Base-by-base conservation (phyloP, 2,329 filamentous ascomycete species). In the Sporothrix globosa region DNA sequence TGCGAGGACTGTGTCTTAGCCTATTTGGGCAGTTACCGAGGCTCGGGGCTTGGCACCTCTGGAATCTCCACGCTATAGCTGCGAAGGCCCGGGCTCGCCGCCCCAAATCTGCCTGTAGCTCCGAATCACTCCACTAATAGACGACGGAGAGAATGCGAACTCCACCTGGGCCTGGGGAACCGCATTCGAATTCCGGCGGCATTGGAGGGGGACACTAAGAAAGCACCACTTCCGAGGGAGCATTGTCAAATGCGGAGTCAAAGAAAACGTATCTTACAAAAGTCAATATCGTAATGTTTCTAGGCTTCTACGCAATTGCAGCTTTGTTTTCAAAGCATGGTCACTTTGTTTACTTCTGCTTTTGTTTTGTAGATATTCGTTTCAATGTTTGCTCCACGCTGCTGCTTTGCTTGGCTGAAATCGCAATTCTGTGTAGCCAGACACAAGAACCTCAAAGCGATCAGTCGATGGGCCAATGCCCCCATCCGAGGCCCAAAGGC, bases 21-120 rank as follows among this genome's bases (percentile, higher is more conserved):
- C 61, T 54, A 19, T 60, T 71, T 69, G 1, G 60, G 67, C 34
- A 69, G 39, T 24, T 71, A 54, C 70, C 70, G 70, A 71, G 70
- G 70, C 70, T 69, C 70, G 67, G 67, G 52, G 53, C 53, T 13
- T n/a, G 17, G 9, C 24, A 4, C 11, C 17, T 39, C 30, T 24
- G 67, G 48, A 30, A 24, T 27, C 4, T 56, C 34, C 56, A 27
- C 48, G 19, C 30, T 34, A n/a, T 30, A 70, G 63, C 27, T 39
- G 44, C 53, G 34, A 58, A 39, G 21, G 39, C 53, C 53, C n/a
- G 46, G 48, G 19, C 50, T 63, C 56, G 63, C 68, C 30, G 54
- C 67, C 39, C 34, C 54, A 69, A 69, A 69, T 7, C 39, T 24
- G 19, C 61, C 48, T 67, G 48, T 41, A 53, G 48, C 48, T 54